These are phyloP conservation scores for Nadsonia commutata DNA, from an alignment of 1,139 yeast genomes.

Conservation along the genomic window DNA sequence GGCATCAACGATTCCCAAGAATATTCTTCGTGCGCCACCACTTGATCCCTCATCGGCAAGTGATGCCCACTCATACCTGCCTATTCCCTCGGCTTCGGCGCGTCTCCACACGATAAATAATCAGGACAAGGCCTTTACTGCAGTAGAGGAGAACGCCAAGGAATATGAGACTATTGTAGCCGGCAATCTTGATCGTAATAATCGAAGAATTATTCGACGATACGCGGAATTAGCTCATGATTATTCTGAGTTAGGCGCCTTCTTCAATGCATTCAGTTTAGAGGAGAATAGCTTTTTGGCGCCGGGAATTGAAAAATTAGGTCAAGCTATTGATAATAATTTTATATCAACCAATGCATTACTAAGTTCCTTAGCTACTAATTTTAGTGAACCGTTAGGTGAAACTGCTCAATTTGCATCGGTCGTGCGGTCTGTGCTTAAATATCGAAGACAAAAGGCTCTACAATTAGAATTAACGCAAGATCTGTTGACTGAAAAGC, in stretches of 20 bases:
- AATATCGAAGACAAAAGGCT: slow-evolving; percentile 54
- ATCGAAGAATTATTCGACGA: slow-evolving; percentile 48
- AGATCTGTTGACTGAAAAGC: slow-evolving; percentile 34
- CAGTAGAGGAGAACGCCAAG: slow-evolving; percentile 35
- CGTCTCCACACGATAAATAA: slow-evolving; percentile 16
- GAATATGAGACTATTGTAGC: slow-evolving; percentile 43
- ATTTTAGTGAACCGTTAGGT: slow-evolving; percentile 70
- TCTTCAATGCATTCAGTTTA: slow-evolving; percentile 60
- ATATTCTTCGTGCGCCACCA: slow-evolving; percentile 42
- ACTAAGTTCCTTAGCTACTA: slow-evolving; percentile 53
- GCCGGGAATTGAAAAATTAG: slow-evolving; percentile 52
- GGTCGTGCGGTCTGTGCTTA: slow-evolving; percentile 51
- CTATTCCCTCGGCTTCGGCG: slow-evolving; percentile 39
- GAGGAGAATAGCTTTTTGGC: slow-evolving; percentile 36
- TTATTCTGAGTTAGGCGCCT: slow-evolving; percentile 54
- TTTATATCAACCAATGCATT: slow-evolving; percentile 53
- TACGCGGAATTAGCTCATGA: slow-evolving; percentile 52
- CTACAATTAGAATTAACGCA: slow-evolving; percentile 51
- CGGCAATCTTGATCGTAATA: slow-evolving; percentile 47
- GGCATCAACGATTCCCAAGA: slow-evolving; percentile 37
- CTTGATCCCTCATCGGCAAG: slow-evolving; percentile 36
- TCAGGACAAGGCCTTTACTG: slow-evolving; percentile 26
- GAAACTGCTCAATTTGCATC: slow-evolving; percentile 69
- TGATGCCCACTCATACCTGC: slow-evolving; percentile 47
- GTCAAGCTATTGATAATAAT: slow-evolving; percentile 66